Base-by-base conservation (phyloP, 164 flowering plant genomes). In the Houttuynia cordata region DNA sequence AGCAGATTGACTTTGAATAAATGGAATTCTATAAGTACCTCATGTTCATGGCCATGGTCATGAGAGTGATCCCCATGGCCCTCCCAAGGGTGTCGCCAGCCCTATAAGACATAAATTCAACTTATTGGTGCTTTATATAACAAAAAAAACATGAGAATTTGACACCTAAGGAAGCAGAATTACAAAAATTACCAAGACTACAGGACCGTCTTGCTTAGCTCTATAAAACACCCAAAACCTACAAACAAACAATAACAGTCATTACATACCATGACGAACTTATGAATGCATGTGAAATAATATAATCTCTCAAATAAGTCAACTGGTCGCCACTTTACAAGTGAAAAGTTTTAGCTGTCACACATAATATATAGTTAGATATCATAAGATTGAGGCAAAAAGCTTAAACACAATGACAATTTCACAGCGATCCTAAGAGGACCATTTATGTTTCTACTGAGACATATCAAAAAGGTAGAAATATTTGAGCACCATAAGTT, bases 1-100 rank as follows among this genome's bases (percentile, higher is more conserved):
- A 30, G 37, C 37, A 30, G 37, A 30, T 6, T 30, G 37, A 30
- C 37, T 30, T 30, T 30, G 37, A 30, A 6, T 6, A 30, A 30
- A 30, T 2, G 6, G 6, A 30, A 2, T 30, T 6, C 6, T 30
- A 30, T 6, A 56, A 42, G 25, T 0, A 23, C 82, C 82, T 78
- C 74, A 55, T 66, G 62, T 40, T 59, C 67, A 62, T n/a, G 59
- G 12, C 70, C 80, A 71, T 77, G 77, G 14, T 70, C 75, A 74
- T 79, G 77, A 22, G 71, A 64, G 56, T 88, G 93, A 66, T 81
- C 86, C 61, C 62, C 97, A 69, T 87, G 95, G 37, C 92, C 97
- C 60, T 90, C 95, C 97, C 97, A 87, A 45, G 97, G 92, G 67
- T 85, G 95, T 42, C 88, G 65, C 92, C 87, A 87, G 45, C 97